Evolutionary conservation across 2,329 filamentous ascomycete genomes (phyloP), one percentile per base, ranked within the genome.

Genomic region (Cladosporium austrohemisphaericum): DNA sequence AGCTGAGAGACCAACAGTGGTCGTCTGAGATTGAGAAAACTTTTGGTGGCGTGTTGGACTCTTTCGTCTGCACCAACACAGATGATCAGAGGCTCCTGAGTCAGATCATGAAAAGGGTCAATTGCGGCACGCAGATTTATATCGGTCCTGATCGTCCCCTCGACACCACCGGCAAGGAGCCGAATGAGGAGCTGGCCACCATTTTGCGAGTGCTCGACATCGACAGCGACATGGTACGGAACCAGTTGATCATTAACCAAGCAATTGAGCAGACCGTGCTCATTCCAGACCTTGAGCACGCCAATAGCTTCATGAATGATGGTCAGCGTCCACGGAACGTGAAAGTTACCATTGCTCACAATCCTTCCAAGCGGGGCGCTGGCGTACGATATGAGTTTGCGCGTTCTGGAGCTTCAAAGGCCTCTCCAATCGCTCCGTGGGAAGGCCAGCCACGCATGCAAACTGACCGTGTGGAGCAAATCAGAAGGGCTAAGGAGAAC

Each of bases 211-310:
- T 88, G 1, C 74, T 98, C 45, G 84, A 78, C 57, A 86, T 97
- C 54, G 87, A 93, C 53, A 82, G 92, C 57, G 79, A 86, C 16
- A 70, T 86, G 35, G 84, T 96, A 16, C 83, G 83, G 41, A 86
- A 89, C 53, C 84, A 90, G 52, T 73, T 97, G 38, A 85, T 98
- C 60, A 93, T 97, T 64, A 85, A 84, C 54, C 79, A 89, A 58
- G 71, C 73, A 5, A 88, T 96, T 45, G 93, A 98, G 54, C 91
- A 96, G 65, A 81, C 85, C 6, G 80, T 95, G 5, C 74, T 98
- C 1, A 81, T 96, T 47, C 75, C 83, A 49, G 75, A 84, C 23
- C 75, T 86, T 22, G 67, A 75, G 1, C 78, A 88, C 49, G 93
- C 85, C 1, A 75, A 84, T 35, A 70, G 75, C 3, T 78, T 87